Evolutionary conservation across 2,329 filamentous ascomycete genomes (phyloP), one percentile per base, ranked within the genome.

Genomic region (Aciculosporium take): DNA sequence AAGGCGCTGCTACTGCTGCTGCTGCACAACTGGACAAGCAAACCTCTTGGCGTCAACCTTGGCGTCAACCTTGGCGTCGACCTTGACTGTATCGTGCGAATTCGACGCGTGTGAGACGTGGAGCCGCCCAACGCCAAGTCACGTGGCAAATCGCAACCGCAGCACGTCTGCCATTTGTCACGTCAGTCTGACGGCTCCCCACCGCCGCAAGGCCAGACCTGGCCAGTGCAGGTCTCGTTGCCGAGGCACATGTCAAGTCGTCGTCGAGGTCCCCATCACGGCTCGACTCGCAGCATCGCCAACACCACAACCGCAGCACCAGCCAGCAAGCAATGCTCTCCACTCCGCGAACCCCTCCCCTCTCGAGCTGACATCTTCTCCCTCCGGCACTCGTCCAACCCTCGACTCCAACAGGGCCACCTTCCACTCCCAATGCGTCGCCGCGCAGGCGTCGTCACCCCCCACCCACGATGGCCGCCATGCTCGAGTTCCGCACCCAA

Each of bases 401-500:
- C n/a, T n/a, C n/a, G n/a, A n/a, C n/a, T 15, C 17, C 17, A 20
- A 15, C 17, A 9, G 12, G 15, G 13, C 13, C 29, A 23, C 25
- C 9, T 34, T 18, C 18, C n/a, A 10, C 27, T 42, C 29, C 46
- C 39, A 40, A 55, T 48, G 52, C 46, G 49, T 46, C 45, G 40
- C 31, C 41, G 43, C 33, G 30, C 31, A 34, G 45, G 36, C 40
- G 32, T 38, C 34, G 45, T 24, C n/a, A 23, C 25, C 20, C 25
- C 18, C 31, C 32, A 23, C 15, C 17, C 9, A 51, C 45, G 42
- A 67, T 67, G 64, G 62, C 64, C 61, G 67, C 68, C 57, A 95
- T 96, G 87, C 80, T 96, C 53, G 87, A 95, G 65, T 96, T 84
- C 66, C 82, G 84, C 49, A 96, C 91, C 18, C 74, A 85, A 58